A percentile compares a stretch with the other conserved stretches of the same genome.
Conservation (phyloP, 2,329 filamentous ascomycete species). For the Tolypocladium cylindrosporum region DNA sequence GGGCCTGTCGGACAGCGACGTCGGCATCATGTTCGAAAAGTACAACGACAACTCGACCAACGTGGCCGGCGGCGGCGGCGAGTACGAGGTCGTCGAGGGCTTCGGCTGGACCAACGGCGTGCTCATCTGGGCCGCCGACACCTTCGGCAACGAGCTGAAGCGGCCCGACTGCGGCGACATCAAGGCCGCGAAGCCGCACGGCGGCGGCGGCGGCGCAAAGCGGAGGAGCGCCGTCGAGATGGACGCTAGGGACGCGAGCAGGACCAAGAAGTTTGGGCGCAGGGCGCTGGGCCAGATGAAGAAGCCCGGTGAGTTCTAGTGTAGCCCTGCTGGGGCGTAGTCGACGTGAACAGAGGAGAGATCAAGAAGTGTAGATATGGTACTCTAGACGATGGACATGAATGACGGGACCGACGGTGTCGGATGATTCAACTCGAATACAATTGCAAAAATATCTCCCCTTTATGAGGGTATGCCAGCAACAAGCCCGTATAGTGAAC, state of each 20-base stretch:
- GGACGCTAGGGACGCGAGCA: slow-evolving; percentile 31
- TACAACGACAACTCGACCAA: slow-evolving; percentile 52
- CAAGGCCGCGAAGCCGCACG: slow-evolving; percentile 26
- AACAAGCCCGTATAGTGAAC: background rate
- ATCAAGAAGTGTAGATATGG: background rate
- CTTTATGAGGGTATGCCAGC: background rate
- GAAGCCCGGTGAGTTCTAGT: background rate
- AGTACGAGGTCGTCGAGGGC: slow-evolving; percentile 60
- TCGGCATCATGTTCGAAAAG: slow-evolving; percentile 62
- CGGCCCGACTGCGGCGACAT: slow-evolving; percentile 47
- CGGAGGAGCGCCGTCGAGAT: slow-evolving; percentile 34
- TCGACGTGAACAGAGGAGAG: background rate
- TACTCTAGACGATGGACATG: background rate
- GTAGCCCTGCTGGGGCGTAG: background rate
- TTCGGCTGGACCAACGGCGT: slow-evolving; percentile 66
- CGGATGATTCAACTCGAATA: background rate
- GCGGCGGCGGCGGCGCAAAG: slow-evolving; percentile 14
- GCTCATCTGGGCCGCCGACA: slow-evolving; percentile 55
- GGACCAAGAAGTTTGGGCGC: slow-evolving; percentile 36
- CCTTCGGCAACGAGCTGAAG: slow-evolving; percentile 44
- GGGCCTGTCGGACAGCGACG: slow-evolving; percentile 29
- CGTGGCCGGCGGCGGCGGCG: slow-evolving; percentile 52
- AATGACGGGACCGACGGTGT: background rate
- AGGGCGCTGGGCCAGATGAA: background rate
- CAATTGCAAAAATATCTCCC: background rate